phyloP scores from a whole-genome alignment of 805 yeast genomes.

The Candida ascalaphidarum region DNA sequence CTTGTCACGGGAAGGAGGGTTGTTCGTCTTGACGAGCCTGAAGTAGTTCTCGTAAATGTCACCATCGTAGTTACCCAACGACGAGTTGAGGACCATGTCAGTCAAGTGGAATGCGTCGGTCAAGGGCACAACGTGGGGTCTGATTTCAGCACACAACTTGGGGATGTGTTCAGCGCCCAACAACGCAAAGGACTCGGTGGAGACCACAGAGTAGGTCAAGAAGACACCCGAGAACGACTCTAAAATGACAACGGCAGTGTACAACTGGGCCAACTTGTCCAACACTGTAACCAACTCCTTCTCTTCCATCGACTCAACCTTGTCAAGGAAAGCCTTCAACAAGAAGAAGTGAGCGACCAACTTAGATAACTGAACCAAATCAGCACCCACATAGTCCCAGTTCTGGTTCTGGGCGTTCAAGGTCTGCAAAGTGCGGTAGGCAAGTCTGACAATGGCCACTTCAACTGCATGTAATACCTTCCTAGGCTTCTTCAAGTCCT shows the following conservation, averaged over 20 bases:
- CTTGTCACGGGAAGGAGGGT: conserved; percentile 22
- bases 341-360: conserved; percentile 12
- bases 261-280: conserved; percentile 9
- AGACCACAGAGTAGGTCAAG: conserved; percentile 52
- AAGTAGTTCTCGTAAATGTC: conserved; percentile 37
- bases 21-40: conserved; percentile 22
- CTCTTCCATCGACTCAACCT: conserved; percentile 7
- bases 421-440: conserved; percentile 19
- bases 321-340: conserved; percentile 12
- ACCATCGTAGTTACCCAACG: conserved; percentile 35
- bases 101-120: conserved; percentile 37
- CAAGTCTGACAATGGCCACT: conserved; percentile 30
- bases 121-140: conserved; percentile 33
- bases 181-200: conserved; percentile 38
- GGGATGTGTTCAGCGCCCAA: conserved; percentile 34
- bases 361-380: conserved; percentile 10
- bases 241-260: conserved; percentile 36
- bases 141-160: conserved; percentile 22
- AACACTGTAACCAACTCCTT: conserved; percentile 7
- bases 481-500: conserved; percentile 13
- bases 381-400: conserved; percentile 21
- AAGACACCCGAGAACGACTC: conserved; percentile 68
- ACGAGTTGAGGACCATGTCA: conserved; percentile 34
- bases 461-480: conserved; percentile 18
- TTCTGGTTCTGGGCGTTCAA: conserved; percentile 25